Percentiles rank a stretch among this genome's conserved stretches.
Conservation (phyloP, 768 basidiomycete genomes). For the Lentinula lateritia region DNA sequence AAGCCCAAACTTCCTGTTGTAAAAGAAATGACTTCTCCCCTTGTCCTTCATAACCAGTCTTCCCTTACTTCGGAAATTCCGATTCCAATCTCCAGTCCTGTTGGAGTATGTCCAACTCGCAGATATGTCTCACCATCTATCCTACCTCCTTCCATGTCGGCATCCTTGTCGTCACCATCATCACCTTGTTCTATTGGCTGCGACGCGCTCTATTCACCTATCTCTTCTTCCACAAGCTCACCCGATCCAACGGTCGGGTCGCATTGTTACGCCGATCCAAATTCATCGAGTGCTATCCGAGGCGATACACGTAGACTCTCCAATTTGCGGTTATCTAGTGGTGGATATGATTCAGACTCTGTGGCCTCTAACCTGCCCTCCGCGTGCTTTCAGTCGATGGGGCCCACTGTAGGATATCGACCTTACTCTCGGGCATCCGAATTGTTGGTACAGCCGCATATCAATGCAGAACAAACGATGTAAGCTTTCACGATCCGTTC, state of each 20-base stretch:
- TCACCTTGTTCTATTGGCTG: not conserved
- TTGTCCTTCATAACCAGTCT: not conserved
- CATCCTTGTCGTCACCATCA: not conserved
- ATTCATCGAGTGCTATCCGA: not conserved
- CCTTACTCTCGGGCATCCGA: not conserved
- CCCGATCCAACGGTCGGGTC: not conserved
- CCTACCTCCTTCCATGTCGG: slow-evolving; percentile 1
- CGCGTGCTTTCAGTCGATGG: not conserved
- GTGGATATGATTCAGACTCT: not conserved
- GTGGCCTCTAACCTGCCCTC: not conserved
- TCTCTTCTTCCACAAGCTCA: not conserved
- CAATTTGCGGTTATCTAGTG: not conserved
- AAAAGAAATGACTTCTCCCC: not conserved
- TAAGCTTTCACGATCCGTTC: not conserved
- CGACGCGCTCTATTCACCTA: not conserved
- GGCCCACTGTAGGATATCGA: not conserved
- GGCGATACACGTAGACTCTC: not conserved
- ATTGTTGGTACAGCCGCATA: not conserved
- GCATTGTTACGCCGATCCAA: not conserved
- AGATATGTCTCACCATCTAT: not conserved
- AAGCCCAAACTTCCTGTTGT: not conserved
- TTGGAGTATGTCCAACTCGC: not conserved
- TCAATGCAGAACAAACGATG: not conserved
- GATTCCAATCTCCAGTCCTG: not conserved
- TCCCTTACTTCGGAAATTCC: not conserved